These are phyloP conservation scores for Umbilicus rupestris DNA, from an alignment of 164 flowering plant species.

Conservation along the genomic window DNA sequence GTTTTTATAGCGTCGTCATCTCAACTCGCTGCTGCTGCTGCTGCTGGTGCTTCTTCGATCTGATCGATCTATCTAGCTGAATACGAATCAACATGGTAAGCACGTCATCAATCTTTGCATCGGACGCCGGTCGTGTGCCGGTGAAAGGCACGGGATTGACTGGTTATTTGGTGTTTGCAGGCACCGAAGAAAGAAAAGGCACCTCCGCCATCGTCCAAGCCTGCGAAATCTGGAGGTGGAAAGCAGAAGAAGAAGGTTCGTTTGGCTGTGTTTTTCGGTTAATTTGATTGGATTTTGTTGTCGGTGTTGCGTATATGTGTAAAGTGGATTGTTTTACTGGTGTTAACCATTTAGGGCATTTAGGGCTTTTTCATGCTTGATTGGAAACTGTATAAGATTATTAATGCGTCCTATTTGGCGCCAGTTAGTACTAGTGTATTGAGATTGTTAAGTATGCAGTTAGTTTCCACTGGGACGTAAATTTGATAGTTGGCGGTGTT, in stretches of 20 bases:
- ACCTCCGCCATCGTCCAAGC: constrained; percentile 33
- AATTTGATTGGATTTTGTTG: background rate
- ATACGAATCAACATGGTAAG: too few relatives aligned
- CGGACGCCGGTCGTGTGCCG: too few relatives aligned
- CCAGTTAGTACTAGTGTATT: background rate
- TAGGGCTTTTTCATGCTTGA: too few relatives aligned
- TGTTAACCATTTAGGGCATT: background rate
- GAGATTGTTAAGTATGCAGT: background rate
- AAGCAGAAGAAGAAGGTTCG: constrained; percentile 35
- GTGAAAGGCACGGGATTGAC: background rate
- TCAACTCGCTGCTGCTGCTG: too few relatives aligned
- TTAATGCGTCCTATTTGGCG: background rate
- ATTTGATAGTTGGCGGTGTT: background rate
- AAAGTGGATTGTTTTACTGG: background rate
- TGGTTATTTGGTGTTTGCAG: constrained; percentile 9
- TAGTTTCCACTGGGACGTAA: background rate
- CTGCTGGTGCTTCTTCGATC: too few relatives aligned
- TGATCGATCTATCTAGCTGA: too few relatives aligned
- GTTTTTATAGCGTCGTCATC: too few relatives aligned
- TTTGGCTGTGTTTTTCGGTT: background rate
- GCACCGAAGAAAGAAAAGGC: constrained; percentile 37
- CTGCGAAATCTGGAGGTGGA: constrained; percentile 36
- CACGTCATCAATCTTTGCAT: too few relatives aligned
- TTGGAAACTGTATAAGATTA: too few relatives aligned
- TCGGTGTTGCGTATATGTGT: background rate